Base-by-base conservation (phyloP, 1,284 basidiomycete genomes). In the Melampsora larici-populina region DNA sequence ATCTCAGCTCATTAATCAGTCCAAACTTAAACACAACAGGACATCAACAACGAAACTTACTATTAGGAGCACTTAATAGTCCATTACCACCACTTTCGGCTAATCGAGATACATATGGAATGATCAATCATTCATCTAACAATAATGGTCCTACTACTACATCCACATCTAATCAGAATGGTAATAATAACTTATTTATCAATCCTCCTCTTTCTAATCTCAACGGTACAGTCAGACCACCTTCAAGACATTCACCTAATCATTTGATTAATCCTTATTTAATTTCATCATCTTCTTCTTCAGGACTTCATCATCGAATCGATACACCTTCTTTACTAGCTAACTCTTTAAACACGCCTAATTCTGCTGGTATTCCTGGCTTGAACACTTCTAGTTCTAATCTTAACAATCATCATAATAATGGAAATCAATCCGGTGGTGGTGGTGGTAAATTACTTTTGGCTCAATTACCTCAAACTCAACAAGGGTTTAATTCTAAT, bases 31-130 rank as follows among this genome's bases (percentile, higher is more conserved):
- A 55, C 24, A 60, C 70, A 36, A 71, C 58, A 26, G 62, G 43
- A 29, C 62, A 75, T 55, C 73, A 75, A 43, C 73, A 75, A 68
- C 73, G 73, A 24, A 75, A 75, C 31, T 49, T 75, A 18, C 48
- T 75, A 3, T 49, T 75, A 9, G 73, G 73, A 4, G 51, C 73
- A 29, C 73, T 75, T 64, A 75, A 75, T 55, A 67, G 60, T 26
- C 71, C 71, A 8, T 49, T 73, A 29, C 58, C 62, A 18, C 71
- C 71, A 29, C 18, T 73, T 26, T 63, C 71, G 9, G 33, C 71
- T 29, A 64, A 33, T 29, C 24, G 71, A n/a, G 71, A 73, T 11
- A 65, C 71, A 11, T 73, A 40, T 60, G 21, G 18, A 40, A 48
- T 71, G 4, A 7, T 62, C 26, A 71, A 62, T 46, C 26, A 36